A percentile compares a stretch with the other conserved stretches of the same genome.
Conservation (phyloP, 371 early-diverging fungal genomes). For the Mucor velutinosus region DNA sequence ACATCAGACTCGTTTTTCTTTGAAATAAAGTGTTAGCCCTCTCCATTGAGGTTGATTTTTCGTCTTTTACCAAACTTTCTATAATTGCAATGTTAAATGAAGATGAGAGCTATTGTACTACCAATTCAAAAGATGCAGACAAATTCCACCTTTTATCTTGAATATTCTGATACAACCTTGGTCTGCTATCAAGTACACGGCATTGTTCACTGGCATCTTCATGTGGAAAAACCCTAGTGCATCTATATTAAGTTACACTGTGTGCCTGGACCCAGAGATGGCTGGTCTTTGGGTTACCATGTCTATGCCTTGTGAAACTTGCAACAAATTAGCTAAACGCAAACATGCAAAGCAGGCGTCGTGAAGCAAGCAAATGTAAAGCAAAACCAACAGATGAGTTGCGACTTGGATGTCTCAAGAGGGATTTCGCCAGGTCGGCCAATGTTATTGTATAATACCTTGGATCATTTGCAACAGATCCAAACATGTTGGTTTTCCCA, state of each 20-base stretch:
- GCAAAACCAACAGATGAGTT: background rate
- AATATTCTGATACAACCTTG: background rate
- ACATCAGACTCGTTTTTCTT: background rate
- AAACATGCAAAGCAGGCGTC: background rate
- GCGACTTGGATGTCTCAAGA: background rate
- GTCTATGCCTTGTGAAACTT: constrained; percentile 3
- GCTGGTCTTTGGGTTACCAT: constrained; percentile 7
- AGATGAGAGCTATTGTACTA: background rate
- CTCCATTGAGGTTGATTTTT: background rate
- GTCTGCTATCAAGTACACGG: background rate
- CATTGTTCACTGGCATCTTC: background rate
- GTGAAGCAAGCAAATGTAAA: background rate
- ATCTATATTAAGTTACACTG: background rate
- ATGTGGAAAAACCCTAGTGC: background rate
- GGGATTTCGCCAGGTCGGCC: background rate
- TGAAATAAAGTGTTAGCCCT: background rate
- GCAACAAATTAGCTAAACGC: background rate
- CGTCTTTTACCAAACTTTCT: background rate
- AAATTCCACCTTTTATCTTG: background rate
- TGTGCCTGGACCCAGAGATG: constrained; percentile 3
- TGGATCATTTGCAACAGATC: background rate
- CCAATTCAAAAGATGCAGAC: background rate
- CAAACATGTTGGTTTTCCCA: background rate
- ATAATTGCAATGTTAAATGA: background rate
- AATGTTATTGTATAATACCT: background rate